Evolutionary conservation across 306 rosid genomes (phyloP).

Genomic region (Amphicarpaea edgeworthii): DNA sequence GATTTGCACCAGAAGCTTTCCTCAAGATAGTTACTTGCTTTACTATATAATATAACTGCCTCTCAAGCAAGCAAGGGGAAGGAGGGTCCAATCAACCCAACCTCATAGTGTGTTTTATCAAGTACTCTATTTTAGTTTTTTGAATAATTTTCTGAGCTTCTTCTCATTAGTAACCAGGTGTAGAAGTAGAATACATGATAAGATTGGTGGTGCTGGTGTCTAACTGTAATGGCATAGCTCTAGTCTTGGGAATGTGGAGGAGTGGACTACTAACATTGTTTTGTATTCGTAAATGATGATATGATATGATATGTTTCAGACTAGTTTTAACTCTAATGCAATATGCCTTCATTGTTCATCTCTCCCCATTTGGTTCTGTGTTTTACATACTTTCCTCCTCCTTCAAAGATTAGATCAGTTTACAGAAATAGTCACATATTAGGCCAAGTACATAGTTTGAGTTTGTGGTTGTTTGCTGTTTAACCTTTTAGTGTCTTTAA

Average conservation of each 20-base stretch:
- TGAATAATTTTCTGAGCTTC: constrained; percentile 5
- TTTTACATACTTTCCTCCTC: not conserved
- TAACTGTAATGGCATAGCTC: not conserved
- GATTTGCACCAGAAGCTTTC: constrained; percentile 94
- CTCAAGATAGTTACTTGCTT: constrained; percentile 54
- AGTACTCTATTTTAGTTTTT: not conserved
- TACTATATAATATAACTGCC: not conserved
- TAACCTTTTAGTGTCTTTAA: not conserved
- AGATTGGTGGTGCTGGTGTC: not conserved
- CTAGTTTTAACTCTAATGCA: not conserved
- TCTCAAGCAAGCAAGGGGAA: no score
- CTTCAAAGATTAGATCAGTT: not conserved
- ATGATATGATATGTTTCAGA: not conserved
- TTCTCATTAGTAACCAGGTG: not conserved
- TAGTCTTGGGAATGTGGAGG: constrained; percentile 5
- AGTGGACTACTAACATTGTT: constrained; percentile 38
- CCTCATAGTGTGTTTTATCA: not conserved
- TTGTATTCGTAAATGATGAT: constrained; percentile 1
- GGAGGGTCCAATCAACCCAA: not conserved
- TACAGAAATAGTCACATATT: not conserved
- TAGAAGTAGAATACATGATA: constrained; percentile 23
- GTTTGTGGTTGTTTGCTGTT: not conserved
- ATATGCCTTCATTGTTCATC: not conserved
- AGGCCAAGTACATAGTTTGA: not conserved
- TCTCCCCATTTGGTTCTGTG: not conserved